Conservation (phyloP, 768 basidiomycete species). For the Pleurotus pulmonarius region DNA sequence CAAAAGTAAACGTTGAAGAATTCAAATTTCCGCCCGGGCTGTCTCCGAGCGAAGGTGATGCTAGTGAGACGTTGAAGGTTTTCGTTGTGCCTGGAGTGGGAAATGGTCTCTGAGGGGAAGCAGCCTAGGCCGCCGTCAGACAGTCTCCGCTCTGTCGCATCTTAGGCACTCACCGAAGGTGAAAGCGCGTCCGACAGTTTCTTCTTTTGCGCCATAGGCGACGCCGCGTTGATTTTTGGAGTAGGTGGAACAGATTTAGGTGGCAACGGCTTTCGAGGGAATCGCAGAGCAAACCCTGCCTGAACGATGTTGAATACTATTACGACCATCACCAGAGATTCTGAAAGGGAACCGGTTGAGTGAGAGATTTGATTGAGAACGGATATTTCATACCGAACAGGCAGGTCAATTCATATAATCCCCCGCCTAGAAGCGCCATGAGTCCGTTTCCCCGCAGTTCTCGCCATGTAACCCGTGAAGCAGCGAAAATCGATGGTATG, state of each 20-base stretch:
- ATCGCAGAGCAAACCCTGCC: neutral
- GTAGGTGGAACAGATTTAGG: neutral
- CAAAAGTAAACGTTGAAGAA: neutral
- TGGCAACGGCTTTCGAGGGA: neutral
- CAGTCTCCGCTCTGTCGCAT: neutral
- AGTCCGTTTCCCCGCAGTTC: neutral
- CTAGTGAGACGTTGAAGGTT: neutral
- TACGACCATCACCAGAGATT: neutral
- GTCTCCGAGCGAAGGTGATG: neutral
- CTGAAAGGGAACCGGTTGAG: neutral
- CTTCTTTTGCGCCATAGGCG: neutral
- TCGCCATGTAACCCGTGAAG: neutral
- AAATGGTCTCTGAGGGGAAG: neutral
- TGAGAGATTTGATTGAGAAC: neutral
- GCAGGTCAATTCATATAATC: neutral
- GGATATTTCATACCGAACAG: neutral
- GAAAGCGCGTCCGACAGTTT: slow-evolving; percentile 1
- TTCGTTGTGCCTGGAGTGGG: neutral
- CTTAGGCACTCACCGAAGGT: neutral
- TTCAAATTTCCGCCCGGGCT: neutral
- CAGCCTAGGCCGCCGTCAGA: neutral
- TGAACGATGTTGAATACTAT: neutral
- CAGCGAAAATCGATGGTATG: neutral
- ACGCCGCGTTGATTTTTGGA: neutral
- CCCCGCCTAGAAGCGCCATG: neutral